Evolutionary conservation across 2,329 filamentous ascomycete species (phyloP), one percentile per base, ranked within the genome.

Genomic region (Claviceps sp.): DNA sequence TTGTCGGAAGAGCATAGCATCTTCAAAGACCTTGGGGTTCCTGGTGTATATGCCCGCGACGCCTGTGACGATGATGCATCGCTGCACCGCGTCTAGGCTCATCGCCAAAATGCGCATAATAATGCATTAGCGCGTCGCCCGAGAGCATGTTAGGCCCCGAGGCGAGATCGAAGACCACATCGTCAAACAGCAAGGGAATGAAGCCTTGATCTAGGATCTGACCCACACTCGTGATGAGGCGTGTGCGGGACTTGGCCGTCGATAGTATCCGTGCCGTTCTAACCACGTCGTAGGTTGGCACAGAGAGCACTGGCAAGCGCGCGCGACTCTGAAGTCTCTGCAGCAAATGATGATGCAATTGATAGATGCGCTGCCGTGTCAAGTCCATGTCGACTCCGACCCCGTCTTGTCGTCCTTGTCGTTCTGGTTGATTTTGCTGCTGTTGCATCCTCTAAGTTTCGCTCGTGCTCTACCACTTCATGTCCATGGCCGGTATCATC

Each of bases 11-110:
- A 52, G 37, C 6, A 22, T 45, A 2, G 47, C 51, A 13, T 52
- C 51, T 5, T 9, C 22, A 9, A 45, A 46, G 4, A n/a, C 22
- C 14, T 42, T 50, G 9, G 47, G 51, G 7, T 47, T 47, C 14
- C 20, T 14, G 8, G 51, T 52, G 47, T 38, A 52, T 2, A 52
- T 52, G 7, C 51, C 51, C 8, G 51, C 40, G 8, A 52, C 47
- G 6, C 49, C 47, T 4, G 51, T 52, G 47, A 52, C 47, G 37
- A 52, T 50, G 9, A 52, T 42, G 24, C 51, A 52, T 11, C 51
- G 51, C 5, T 18, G 51, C 20, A 52, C 51, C 9, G 4, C 11
- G 5, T 1, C 37, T 18, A 48, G 45, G 20, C 13, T 18, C 18
- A 26, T 43, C 1, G 47, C 51, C 22, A 46, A 22, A 5, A 5